Conservation (phyloP, 2,329 filamentous ascomycete species). For the Aspergillus ibericus region DNA sequence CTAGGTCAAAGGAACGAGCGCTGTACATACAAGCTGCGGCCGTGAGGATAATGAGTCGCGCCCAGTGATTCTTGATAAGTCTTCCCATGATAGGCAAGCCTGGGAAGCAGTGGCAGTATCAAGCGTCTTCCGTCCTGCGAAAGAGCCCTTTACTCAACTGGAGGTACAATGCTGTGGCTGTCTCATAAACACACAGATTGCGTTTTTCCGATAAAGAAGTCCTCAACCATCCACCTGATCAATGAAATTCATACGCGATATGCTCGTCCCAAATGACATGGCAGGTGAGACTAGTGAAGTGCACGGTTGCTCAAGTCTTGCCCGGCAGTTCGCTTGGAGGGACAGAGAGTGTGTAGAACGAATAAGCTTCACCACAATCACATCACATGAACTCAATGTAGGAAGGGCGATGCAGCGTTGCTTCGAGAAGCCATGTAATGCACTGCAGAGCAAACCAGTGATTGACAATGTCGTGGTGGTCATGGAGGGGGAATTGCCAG, state of each 20-base stretch:
- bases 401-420: conserved; percentile 1
- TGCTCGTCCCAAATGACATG: conserved; percentile 16
- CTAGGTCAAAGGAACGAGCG: neutral
- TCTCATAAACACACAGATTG: neutral
- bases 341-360: neutral
- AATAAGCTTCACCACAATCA: conserved; percentile 14
- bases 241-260: conserved; percentile 1
- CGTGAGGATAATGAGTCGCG: conserved; percentile 85
- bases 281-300: conserved; percentile 8
- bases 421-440: conserved; percentile 9
- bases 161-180: neutral
- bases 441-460: neutral
- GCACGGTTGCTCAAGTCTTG: neutral
- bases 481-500: conserved; percentile 8
- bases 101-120: neutral
- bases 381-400: conserved; percentile 14
- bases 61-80: conserved; percentile 99
- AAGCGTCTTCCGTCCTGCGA: conserved; percentile 30
- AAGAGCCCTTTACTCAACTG: conserved; percentile 9
- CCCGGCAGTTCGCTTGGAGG: neutral
- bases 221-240: conserved; percentile 11
- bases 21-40: conserved; percentile 71
- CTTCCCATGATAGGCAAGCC: conserved; percentile 70
- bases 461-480: neutral
- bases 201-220: neutral